Base-by-base conservation (phyloP, 192 early-diverging fungal species). In the Coemansia reversa region DNA sequence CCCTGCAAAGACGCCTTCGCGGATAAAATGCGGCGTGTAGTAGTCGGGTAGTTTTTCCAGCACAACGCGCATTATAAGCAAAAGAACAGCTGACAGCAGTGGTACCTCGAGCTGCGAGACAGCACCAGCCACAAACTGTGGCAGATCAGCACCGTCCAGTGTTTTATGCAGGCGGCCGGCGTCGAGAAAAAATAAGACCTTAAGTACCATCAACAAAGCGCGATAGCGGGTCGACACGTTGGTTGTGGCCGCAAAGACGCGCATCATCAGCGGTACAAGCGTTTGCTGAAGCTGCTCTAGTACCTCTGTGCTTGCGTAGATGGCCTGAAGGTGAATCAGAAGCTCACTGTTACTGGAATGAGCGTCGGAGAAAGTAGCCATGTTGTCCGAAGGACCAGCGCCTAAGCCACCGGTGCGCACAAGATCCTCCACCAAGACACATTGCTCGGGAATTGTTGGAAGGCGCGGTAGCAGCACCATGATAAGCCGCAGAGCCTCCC, bases 1-100 rank as follows among this genome's bases (percentile, higher is more conserved):
- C 48, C 87, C 86, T 57, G 84, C 81, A 2, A 84, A 63, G 4
- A 93, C 87, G 3, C 94, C 94, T 57, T 95, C 94, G 22, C 92
- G 77, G 33, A 84, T 73, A 70, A 96, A 90, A 57, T 81, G 81
- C 7, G 58, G 66, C 9, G 64, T 60, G 66, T 88, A 93, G 5
- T 69, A 20, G 2, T 74, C 68, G 0, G 90, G 88, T 14, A 91
- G 76, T 60, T 86, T 89, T 12, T 81, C 78, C 50, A 90, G 67
- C 7, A 93, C 82, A 1, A 93, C 62, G 11, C 80, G 63, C 5
- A 86, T 65, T n/a, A 92, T 61, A 12, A 68, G 63, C 61, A 83
- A 63, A 27, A 68, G 45, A 16, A 66, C 58, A 3, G 32, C 74
- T 9, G 67, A 63, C n/a, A 70, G 63, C 22, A 70, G 11, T 9